phyloP scores from a whole-genome alignment of 2,329 filamentous ascomycete species.

The Metarhizium sp. region DNA sequence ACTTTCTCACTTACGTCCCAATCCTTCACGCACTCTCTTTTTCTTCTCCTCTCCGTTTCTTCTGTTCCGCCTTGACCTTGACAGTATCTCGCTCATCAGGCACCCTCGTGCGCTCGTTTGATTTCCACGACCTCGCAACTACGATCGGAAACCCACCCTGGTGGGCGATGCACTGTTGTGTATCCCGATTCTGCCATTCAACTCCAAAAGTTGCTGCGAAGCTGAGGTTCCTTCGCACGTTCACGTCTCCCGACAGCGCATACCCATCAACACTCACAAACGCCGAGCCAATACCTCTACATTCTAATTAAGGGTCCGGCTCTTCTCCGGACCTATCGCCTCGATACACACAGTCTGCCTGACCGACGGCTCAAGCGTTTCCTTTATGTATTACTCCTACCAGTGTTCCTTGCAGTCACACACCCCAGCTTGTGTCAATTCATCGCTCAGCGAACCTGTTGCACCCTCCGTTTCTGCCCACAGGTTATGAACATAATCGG shows the following conservation, averaged over 20 bases:
- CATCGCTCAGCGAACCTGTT: not conserved
- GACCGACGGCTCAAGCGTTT: not conserved
- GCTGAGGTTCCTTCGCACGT: not conserved
- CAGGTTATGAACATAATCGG: not conserved
- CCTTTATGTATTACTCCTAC: not conserved
- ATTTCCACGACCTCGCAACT: not conserved
- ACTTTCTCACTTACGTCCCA: not conserved
- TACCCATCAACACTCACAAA: not conserved
- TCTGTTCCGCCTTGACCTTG: not conserved
- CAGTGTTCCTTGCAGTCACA: not conserved
- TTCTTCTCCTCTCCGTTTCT: not conserved
- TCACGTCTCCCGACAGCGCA: not conserved
- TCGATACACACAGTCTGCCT: not conserved
- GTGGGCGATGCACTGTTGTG: slow-evolving; percentile 1
- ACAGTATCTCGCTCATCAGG: not conserved
- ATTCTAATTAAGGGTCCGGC: not conserved
- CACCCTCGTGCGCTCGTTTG: not conserved
- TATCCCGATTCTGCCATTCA: not conserved
- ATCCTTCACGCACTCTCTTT: not conserved
- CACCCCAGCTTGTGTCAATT: not conserved
- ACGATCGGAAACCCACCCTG: not conserved
- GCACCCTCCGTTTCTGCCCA: not conserved
- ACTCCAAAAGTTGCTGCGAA: not conserved
- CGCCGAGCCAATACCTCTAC: not conserved
- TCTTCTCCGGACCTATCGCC: not conserved